phyloP scores from a whole-genome alignment of 352 stramenopile species.

The Globisporangium acanthophoron region DNA sequence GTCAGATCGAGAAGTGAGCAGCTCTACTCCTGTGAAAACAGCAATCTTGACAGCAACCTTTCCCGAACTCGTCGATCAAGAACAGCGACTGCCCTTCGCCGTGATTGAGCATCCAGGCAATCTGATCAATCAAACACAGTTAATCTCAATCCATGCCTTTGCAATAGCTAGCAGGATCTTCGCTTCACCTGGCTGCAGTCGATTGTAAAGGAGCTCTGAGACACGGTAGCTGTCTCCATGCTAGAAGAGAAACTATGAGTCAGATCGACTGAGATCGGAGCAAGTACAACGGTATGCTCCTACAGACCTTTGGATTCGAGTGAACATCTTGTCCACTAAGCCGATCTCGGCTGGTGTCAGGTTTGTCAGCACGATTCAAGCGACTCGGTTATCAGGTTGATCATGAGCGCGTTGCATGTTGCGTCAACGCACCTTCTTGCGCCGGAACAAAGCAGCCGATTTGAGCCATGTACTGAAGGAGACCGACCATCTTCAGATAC shows the following conservation, averaged over 20 bases:
- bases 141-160: background rate
- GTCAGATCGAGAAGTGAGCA: background rate
- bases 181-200: slow-evolving; percentile 72
- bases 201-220: slow-evolving; percentile 86
- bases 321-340: slow-evolving; percentile 73
- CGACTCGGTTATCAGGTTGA: background rate
- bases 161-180: background rate
- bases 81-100: slow-evolving; percentile 53
- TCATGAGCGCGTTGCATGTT: background rate
- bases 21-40: background rate
- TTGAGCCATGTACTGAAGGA: slow-evolving; percentile 83
- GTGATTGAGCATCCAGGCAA: slow-evolving; percentile 82
- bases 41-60: slow-evolving; percentile 33
- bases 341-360: slow-evolving; percentile 53
- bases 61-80: slow-evolving; percentile 85
- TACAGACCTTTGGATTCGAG: slow-evolving; percentile 68
- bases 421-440: slow-evolving; percentile 32
- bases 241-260: slow-evolving; percentile 16
- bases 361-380: background rate
- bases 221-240: slow-evolving; percentile 68
- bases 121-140: slow-evolving; percentile 23
- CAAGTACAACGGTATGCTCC: background rate
- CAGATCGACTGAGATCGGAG: background rate
- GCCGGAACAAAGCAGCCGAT: slow-evolving; percentile 80
- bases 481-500: slow-evolving; percentile 79